A percentile compares a stretch with the other conserved stretches of the same genome.
phyloP scores from a whole-genome alignment of 2,329 filamentous ascomycete genomes.

The Xylaria sp. region DNA sequence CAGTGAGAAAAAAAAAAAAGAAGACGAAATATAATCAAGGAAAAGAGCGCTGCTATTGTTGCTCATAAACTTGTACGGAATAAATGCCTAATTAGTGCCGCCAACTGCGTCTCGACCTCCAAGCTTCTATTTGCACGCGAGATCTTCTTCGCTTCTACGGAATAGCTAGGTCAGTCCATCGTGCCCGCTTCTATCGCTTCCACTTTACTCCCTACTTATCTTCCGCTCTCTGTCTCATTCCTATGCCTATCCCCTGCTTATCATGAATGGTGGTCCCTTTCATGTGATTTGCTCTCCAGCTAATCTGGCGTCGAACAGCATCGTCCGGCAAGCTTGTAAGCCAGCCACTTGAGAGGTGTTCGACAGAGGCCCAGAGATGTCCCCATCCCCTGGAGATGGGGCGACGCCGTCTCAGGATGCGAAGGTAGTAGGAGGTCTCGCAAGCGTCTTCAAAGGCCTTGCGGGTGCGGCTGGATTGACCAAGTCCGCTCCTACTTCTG shows the following conservation, averaged over 20 bases:
- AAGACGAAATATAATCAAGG: not conserved
- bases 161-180: constrained; percentile 6
- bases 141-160: constrained; percentile 17
- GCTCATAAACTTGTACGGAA: not conserved
- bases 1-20: not conserved
- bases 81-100: constrained; percentile 12
- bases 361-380: constrained; percentile 46
- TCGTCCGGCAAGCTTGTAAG: constrained; percentile 40
- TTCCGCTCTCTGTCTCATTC: not conserved
- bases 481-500: constrained; percentile 44
- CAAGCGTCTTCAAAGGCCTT: constrained; percentile 59
- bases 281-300: constrained; percentile 18
- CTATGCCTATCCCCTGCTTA: not conserved
- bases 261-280: not conserved
- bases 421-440: constrained; percentile 51
- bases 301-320: constrained; percentile 42
- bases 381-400: constrained; percentile 55
- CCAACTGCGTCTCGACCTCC: constrained; percentile 1
- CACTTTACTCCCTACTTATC: not conserved
- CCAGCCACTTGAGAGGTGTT: constrained; percentile 36
- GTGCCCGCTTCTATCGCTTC: not conserved
- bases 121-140: constrained; percentile 25
- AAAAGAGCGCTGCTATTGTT: not conserved
- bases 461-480: constrained; percentile 48
- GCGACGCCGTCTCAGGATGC: constrained; percentile 48